Evolutionary conservation across 2,329 filamentous ascomycete genomes (phyloP).

Genomic region (Fusarium sterilihyphosum): DNA sequence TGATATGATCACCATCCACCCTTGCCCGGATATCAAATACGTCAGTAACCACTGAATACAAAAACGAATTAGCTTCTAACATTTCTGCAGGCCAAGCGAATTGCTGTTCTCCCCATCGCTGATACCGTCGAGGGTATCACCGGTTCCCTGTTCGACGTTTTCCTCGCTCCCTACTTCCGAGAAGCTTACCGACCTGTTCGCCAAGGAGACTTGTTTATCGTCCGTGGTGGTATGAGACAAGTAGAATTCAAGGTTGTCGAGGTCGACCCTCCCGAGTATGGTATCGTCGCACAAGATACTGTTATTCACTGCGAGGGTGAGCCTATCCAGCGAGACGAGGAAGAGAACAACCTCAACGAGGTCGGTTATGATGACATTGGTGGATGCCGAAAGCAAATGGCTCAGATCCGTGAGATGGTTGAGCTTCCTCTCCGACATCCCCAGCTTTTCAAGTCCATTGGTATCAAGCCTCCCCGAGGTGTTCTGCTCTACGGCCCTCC

Average conservation of each 20-base stretch:
- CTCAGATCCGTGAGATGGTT: slow-evolving; percentile 98
- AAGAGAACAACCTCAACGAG: slow-evolving; percentile 99
- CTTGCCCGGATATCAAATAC: slow-evolving; percentile 99
- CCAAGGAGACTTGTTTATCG: slow-evolving; percentile 97
- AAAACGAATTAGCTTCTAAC: slow-evolving; percentile 9
- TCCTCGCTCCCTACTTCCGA: slow-evolving; percentile 99
- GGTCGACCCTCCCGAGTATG: slow-evolving; percentile 97
- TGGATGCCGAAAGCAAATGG: slow-evolving; percentile 99
- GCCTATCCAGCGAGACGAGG: slow-evolving; percentile 93
- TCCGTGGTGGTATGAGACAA: slow-evolving; percentile 97
- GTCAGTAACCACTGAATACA: slow-evolving; percentile 65
- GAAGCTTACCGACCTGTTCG: slow-evolving; percentile 97
- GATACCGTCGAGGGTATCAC: slow-evolving; percentile 98
- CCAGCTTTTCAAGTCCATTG: slow-evolving; percentile 99
- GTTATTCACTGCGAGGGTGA: slow-evolving; percentile 98
- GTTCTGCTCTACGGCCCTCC: slow-evolving; percentile 96
- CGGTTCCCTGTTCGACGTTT: slow-evolving; percentile 97
- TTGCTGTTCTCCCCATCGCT: slow-evolving; percentile 96
- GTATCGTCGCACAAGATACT: slow-evolving; percentile 98
- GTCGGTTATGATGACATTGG: slow-evolving; percentile 99
- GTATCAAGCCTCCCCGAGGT: slow-evolving; percentile 98
- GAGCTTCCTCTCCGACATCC: slow-evolving; percentile 96
- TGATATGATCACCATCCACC: slow-evolving; percentile 95
- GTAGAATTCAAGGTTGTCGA: slow-evolving; percentile 99
- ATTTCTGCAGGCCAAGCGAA: slow-evolving; percentile 85